Evolutionary conservation across 2,329 filamentous ascomycete genomes (phyloP), one percentile per base, ranked within the genome.

Genomic region (Corinectria fuckeliana): DNA sequence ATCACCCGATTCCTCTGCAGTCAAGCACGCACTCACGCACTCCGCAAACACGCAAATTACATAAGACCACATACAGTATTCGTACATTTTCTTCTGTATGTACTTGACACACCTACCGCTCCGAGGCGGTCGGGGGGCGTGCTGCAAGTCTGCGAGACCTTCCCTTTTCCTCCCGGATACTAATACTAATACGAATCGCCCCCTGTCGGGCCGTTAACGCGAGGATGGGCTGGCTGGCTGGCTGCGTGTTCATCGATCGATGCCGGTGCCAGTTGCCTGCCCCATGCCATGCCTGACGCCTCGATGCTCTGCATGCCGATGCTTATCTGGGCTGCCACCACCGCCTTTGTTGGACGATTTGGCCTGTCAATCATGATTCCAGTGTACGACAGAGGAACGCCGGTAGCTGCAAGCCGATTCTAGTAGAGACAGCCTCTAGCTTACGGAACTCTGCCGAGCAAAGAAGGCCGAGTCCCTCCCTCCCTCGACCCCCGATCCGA

Each of bases 261-360:
- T 45, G 44, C 42, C 47, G 47, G 56, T 42, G 48, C 55, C 55
- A 41, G 62, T 42, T 50, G 36, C 49, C 53, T 53, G 50, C 54
- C 54, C 53, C 60, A 57, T 60, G 53, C 39, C 49, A 50, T 53
- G 50, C 54, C 54, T 50, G 58, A 57, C 56, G 53, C 39, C 34
- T 58, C 50, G 50, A 44, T 64, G 45, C 30, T 44, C 45, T 47
- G 56, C 53, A 58, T 57, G 42, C 21, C 51, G 21, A 34, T 47
- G 41, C 49, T 56, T 58, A 58, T 54, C 58, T 54, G 41, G 56
- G 28, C 25, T 45, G 32, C 51, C 63, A 69, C 60, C 64, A 69
- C 65, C 65, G 64, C 64, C 57, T 69, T 67, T 69, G 48, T 69
- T 67, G 67, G 41, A 65, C 30, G 60, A 70, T 64, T 41, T 44